Conservation (phyloP, 2,329 filamentous ascomycete genomes). For the Cryphonectria japonica region DNA sequence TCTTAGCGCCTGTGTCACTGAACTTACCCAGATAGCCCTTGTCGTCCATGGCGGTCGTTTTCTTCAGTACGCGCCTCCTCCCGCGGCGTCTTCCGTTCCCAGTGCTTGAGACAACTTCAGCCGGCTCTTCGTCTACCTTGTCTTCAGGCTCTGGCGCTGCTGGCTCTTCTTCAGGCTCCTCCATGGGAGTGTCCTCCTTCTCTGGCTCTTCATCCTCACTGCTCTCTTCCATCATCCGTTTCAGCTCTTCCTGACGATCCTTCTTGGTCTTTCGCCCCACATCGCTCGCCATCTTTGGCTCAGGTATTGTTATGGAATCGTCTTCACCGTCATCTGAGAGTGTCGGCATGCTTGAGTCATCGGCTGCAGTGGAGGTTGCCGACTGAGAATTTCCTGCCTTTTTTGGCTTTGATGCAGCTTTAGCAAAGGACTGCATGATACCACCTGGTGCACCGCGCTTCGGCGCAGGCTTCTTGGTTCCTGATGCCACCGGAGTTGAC, state of each 20-base stretch:
- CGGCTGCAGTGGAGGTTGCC: constrained; percentile 44
- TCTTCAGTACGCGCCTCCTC: constrained; percentile 80
- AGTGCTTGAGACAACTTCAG: constrained; percentile 57
- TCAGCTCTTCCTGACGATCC: constrained; percentile 68
- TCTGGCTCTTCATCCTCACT: constrained; percentile 29
- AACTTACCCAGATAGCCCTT: constrained; percentile 87
- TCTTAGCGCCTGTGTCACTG: constrained; percentile 40
- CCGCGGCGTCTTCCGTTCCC: constrained; percentile 71
- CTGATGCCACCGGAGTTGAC: constrained; percentile 34
- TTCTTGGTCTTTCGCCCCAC: constrained; percentile 51
- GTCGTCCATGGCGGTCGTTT: constrained; percentile 83
- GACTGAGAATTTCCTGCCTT: constrained; percentile 38
- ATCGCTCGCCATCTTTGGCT: constrained; percentile 41
- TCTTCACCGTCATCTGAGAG: constrained; percentile 57
- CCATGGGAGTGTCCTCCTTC: constrained; percentile 34
- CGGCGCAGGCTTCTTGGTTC: constrained; percentile 46
- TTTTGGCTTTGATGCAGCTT: constrained; percentile 59
- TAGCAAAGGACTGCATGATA: constrained; percentile 82
- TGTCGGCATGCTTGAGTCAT: constrained; percentile 55
- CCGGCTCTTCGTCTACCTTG: constrained; percentile 43
- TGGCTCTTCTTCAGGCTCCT: constrained; percentile 42
- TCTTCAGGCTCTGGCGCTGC: constrained; percentile 44
- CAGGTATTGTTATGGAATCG: constrained; percentile 56
- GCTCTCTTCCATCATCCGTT: constrained; percentile 50
- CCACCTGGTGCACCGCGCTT: constrained; percentile 65